Percentiles rank a stretch among this genome's conserved stretches.
Evolutionary conservation across 768 basidiomycete species (phyloP).

Genomic region (Cubamyces lactineus): DNA sequence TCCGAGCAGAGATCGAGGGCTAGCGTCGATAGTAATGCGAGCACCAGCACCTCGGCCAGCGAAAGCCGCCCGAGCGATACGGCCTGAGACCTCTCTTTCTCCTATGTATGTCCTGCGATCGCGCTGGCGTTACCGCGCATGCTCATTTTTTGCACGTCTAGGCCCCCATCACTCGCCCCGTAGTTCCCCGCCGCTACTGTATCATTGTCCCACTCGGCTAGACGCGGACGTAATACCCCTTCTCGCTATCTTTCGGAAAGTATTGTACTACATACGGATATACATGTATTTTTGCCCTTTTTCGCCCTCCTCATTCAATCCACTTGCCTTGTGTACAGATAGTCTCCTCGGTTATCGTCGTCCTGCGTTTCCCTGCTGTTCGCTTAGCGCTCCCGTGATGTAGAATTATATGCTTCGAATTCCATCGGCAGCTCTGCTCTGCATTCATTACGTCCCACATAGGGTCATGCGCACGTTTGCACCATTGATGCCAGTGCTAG

Average conservation of each 20-base stretch:
- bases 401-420: no score
- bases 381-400: no score
- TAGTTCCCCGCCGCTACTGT: neutral
- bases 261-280: neutral
- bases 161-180: neutral
- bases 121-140: neutral
- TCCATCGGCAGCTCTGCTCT: no score
- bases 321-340: no score
- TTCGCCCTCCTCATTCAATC: no score
- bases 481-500: no score
- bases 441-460: no score
- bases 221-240: neutral
- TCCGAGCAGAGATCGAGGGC: neutral
- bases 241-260: neutral
- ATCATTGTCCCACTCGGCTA: neutral
- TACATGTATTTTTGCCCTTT: no score
- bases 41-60: neutral
- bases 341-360: no score
- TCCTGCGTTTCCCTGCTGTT: no score
- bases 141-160: neutral
- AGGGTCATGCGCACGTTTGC: no score
- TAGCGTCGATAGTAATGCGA: neutral
- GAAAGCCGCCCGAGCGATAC: neutral
- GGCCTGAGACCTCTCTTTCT: neutral
- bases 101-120: neutral